Evolutionary conservation across 2,329 filamentous ascomycete genomes (phyloP).

Genomic region (Raffaelea arxii): DNA sequence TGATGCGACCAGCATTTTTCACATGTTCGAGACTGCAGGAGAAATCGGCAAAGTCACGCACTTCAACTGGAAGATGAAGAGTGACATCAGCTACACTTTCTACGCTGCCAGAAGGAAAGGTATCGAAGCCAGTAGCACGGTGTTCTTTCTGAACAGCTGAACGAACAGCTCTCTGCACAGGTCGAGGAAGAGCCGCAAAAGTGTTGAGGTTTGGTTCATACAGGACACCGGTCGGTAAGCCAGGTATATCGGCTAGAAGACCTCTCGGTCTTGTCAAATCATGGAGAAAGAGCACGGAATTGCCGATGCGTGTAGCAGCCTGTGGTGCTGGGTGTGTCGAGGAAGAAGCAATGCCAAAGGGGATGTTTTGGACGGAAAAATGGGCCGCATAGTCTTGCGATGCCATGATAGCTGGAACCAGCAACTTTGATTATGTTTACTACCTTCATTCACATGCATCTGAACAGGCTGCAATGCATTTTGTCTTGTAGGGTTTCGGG

Average conservation of each 20-base stretch:
- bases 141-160: background rate
- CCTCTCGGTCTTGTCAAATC: background rate
- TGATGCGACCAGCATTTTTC: conserved; percentile 34
- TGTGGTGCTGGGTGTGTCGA: conserved; percentile 24
- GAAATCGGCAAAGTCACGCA: conserved; percentile 48
- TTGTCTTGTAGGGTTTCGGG: too few relatives aligned
- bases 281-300: background rate
- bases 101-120: background rate
- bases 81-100: background rate
- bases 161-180: background rate
- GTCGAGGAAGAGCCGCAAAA: background rate
- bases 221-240: background rate
- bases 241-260: background rate
- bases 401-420: background rate
- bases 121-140: background rate
- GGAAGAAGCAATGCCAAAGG: conserved; percentile 41
- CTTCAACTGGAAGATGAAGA: conserved; percentile 40
- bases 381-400: conserved; percentile 6
- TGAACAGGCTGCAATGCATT: too few relatives aligned
- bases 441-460: too few relatives aligned
- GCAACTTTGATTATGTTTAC: too few relatives aligned
- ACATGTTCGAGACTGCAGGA: conserved; percentile 43
- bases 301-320: conserved; percentile 13
- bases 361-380: conserved; percentile 42
- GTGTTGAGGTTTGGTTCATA: background rate